These are phyloP conservation scores for Tagetes patula DNA, from an alignment of 129 eudicot genomes.

Conservation along the genomic window DNA sequence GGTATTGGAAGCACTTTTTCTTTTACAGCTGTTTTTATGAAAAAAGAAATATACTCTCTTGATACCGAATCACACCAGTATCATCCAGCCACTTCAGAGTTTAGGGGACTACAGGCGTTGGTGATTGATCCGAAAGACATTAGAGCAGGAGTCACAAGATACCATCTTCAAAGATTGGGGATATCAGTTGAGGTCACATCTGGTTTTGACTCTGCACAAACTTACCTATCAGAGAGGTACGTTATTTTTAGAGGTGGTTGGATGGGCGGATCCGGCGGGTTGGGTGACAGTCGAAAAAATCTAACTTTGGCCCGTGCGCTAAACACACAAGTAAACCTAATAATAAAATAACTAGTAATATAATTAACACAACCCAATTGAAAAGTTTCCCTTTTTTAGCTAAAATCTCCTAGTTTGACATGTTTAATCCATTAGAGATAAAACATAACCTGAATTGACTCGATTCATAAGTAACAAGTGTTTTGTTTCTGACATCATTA, in stretches of 20 bases:
- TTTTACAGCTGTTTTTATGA: constrained; percentile 56
- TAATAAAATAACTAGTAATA: too few relatives aligned
- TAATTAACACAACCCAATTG: not conserved
- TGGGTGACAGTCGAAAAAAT: not conserved
- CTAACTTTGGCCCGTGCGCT: not conserved
- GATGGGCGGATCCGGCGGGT: not conserved
- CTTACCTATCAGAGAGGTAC: constrained; percentile 37
- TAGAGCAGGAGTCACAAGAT: constrained; percentile 75
- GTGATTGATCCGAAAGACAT: constrained; percentile 63
- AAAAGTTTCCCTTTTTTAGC: not conserved
- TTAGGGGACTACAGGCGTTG: constrained; percentile 62
- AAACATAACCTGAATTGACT: not conserved
- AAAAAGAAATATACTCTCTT: constrained; percentile 33
- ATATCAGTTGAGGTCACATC: constrained; percentile 55
- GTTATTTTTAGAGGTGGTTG: not conserved
- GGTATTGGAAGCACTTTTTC: constrained; percentile 74
- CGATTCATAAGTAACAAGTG: not conserved
- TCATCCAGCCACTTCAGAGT: constrained; percentile 55
- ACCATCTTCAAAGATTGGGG: constrained; percentile 85
- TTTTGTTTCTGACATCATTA: not conserved
- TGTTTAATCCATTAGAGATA: not conserved
- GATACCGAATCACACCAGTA: constrained; percentile 36
- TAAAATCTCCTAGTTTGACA: not conserved
- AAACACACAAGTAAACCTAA: not conserved
- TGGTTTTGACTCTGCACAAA: constrained; percentile 51